Conservation (phyloP, 2,329 filamentous ascomycete species). For the Orbilia oligospora region DNA sequence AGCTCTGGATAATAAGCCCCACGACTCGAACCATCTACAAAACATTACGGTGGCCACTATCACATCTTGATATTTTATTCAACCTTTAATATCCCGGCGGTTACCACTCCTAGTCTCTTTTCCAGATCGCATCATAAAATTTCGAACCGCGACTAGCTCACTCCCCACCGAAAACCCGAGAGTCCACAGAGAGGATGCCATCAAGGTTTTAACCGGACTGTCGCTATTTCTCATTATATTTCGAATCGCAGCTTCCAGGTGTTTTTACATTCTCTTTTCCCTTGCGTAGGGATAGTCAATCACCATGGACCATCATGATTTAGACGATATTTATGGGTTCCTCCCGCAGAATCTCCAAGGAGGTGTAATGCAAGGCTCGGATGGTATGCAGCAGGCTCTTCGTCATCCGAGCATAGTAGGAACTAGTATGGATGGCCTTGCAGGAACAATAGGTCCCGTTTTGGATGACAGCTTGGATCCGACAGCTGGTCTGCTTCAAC, state of each 20-base stretch:
- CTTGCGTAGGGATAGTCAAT: background rate
- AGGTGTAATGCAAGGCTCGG: slow-evolving; percentile 29
- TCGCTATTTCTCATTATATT: slow-evolving; percentile 1
- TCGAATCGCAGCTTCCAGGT: background rate
- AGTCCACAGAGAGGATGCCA: slow-evolving; percentile 6
- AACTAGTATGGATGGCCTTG: slow-evolving; percentile 50
- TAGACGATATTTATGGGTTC: slow-evolving; percentile 44
- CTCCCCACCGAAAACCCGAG: background rate
- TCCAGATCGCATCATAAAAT: background rate
- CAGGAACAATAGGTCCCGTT: slow-evolving; percentile 38
- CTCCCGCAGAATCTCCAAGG: slow-evolving; percentile 34
- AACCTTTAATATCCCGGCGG: background rate
- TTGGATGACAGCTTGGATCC: slow-evolving; percentile 39
- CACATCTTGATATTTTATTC: background rate
- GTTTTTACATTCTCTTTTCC: background rate
- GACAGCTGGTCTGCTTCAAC: slow-evolving; percentile 34
- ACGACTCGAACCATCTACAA: background rate
- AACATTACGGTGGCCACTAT: background rate
- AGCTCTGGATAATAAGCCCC: background rate
- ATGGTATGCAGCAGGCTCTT: slow-evolving; percentile 39
- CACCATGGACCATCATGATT: slow-evolving; percentile 41
- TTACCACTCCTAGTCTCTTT: background rate
- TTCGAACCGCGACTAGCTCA: background rate
- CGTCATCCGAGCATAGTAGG: slow-evolving; percentile 41
- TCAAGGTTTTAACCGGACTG: background rate